Base-by-base conservation (phyloP, 345 rosid genomes). In the Murraya koenigii region DNA sequence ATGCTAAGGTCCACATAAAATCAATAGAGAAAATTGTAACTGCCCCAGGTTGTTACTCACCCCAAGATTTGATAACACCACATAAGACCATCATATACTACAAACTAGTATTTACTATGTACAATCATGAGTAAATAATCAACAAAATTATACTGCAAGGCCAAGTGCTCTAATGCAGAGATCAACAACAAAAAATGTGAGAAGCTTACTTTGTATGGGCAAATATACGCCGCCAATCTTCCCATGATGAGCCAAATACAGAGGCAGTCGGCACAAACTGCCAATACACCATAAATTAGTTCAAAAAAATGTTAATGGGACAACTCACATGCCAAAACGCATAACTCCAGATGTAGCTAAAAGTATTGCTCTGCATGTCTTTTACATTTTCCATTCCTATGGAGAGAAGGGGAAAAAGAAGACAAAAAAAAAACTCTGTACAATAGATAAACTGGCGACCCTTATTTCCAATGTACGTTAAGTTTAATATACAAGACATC, bases 181-280 rank as follows among this genome's bases (percentile, higher is more conserved):
- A 61, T 61, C 13, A 63, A 25, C 44, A 61, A 67, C 60, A 69
- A 68, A 28, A 41, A 68, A 25, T 49, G 54, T 47, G 62, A 6
- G 69, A 44, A 60, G 49, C 85, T 82, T 84, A 93, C 98, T 89
- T 86, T 33, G 91, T 84, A 41, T 75, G 77, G 15, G 90, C 92
- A 66, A 87, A 92, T 35, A 89, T 72, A 17, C 91, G 92, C 62
- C 79, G 93, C 96, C 97, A 92, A 81, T 91, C 89, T 65, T 82
- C 65, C 95, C 91, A 90, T 19, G 92, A 89, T 72, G 93, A 80
- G 72, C 99, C 99, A 84, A 81, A 86, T 56, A 89, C 92, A 65
- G 90, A 84, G 75, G 91, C 90, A 33, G 89, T 89, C 8, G 98
- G 97, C 78, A 89, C 97, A 77, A 85, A 71, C 98, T 95, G 83